A percentile compares a stretch with the other conserved stretches of the same genome.
These are phyloP conservation scores for Fraxinus excelsior DNA, from an alignment of 257 asterid species.

Conservation along the genomic window DNA sequence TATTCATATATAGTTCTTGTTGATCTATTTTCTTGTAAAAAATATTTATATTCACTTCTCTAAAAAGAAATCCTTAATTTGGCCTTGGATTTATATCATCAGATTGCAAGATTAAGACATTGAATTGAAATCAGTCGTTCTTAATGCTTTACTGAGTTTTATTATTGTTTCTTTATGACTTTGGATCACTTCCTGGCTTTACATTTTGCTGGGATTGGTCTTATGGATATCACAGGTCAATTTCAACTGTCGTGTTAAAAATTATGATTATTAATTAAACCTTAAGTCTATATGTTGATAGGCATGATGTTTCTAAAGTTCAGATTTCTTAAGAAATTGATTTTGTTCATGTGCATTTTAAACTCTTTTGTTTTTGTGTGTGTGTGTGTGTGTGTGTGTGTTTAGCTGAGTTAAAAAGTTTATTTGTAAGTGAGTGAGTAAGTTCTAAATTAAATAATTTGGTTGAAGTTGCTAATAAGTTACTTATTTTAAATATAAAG, in stretches of 20 bases:
- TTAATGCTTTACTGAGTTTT: background rate
- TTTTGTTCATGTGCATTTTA: background rate
- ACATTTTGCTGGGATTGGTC: conserved; percentile 3
- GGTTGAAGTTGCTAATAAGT: background rate
- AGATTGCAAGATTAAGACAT: conserved; percentile 2
- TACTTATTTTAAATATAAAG: background rate
- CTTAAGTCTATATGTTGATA: background rate
- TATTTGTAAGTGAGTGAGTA: background rate
- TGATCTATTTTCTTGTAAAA: conserved; percentile 2
- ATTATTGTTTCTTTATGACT: background rate
- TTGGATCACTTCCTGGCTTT: background rate
- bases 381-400: too few relatives aligned
- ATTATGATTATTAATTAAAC: background rate
- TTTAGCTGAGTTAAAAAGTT: background rate
- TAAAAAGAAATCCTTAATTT: background rate
- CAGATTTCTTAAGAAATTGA: background rate
- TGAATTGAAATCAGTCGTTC: background rate
- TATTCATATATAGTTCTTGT: background rate
- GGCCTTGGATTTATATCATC: background rate
- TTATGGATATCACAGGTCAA: background rate
- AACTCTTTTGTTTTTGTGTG: background rate
- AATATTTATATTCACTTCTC: conserved; percentile 13
- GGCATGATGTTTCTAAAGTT: conserved; percentile 2
- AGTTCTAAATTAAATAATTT: background rate
- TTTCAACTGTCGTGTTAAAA: background rate